Percentiles rank a stretch among this genome's conserved stretches.
Evolutionary conservation across 2,329 filamentous ascomycete genomes (phyloP).

Genomic region (Stagonosporopsis tanaceti): DNA sequence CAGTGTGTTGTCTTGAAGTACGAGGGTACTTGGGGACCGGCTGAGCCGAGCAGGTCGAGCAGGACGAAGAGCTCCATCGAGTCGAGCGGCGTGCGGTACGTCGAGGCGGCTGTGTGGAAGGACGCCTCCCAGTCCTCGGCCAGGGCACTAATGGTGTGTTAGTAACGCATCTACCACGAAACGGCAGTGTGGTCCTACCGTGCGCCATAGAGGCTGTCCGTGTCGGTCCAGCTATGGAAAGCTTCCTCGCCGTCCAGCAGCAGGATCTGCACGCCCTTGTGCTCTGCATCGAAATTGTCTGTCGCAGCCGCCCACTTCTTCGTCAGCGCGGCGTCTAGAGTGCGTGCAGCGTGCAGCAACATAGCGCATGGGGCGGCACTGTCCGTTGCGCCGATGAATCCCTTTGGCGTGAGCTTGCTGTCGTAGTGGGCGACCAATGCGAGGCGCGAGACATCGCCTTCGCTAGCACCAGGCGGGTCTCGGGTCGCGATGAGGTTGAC

Average conservation of each 20-base stretch:
- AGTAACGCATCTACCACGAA: not conserved
- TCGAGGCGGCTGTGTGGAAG: constrained; percentile 73
- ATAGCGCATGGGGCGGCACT: constrained; percentile 95
- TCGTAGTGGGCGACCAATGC: constrained; percentile 96
- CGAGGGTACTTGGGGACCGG: constrained; percentile 76
- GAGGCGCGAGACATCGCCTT: constrained; percentile 80
- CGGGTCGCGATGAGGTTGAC: constrained; percentile 87
- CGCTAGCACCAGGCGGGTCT: constrained; percentile 80
- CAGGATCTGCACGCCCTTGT: constrained; percentile 86
- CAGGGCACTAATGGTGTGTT: constrained; percentile 61
- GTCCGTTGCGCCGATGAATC: constrained; percentile 93
- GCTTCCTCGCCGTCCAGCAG: constrained; percentile 96
- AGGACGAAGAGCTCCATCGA: constrained; percentile 90
- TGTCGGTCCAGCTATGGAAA: constrained; percentile 79
- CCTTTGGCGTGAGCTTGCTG: constrained; percentile 78
- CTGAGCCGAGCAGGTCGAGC: constrained; percentile 82
- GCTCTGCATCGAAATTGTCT: constrained; percentile 66
- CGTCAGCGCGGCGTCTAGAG: constrained; percentile 82
- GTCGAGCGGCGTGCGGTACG: constrained; percentile 75
- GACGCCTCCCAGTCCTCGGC: constrained; percentile 83
- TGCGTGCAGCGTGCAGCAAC: constrained; percentile 84
- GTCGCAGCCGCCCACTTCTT: constrained; percentile 76
- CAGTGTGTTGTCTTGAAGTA: constrained; percentile 94
- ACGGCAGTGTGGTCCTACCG: constrained; percentile 60
- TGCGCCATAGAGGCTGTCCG: constrained; percentile 89